These are phyloP conservation scores for Aquilaria malaccensis DNA, from an alignment of 345 rosid genomes.

Conservation along the genomic window DNA sequence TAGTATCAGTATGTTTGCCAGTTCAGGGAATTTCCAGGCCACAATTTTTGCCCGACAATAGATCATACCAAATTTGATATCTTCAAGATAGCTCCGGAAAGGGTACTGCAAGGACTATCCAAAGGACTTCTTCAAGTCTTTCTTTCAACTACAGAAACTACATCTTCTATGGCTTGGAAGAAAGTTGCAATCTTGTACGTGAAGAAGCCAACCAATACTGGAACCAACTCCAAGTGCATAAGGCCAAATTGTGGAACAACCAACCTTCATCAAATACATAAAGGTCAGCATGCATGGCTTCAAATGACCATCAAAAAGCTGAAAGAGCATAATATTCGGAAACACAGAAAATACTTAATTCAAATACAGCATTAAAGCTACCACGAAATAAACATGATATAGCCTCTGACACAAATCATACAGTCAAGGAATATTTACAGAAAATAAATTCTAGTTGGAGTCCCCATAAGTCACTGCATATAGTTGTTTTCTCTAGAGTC, in stretches of 20 bases:
- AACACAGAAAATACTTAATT: background rate
- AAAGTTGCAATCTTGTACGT: constrained; percentile 93
- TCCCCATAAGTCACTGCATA: too few species aligned
- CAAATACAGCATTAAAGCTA: background rate
- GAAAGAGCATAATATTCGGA: background rate
- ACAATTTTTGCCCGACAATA: too few species aligned
- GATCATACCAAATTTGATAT: too few species aligned
- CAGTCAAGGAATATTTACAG: too few species aligned
- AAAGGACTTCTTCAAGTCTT: constrained; percentile 12
- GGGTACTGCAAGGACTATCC: too few species aligned
- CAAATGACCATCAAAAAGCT: too few species aligned
- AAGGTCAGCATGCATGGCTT: constrained; percentile 7
- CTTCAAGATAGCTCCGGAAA: too few species aligned
- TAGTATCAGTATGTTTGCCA: too few species aligned
- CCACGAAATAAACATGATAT: too few species aligned
- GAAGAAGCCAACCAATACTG: constrained; percentile 90
- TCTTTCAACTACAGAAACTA: constrained; percentile 32
- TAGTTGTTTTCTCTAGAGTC: too few species aligned
- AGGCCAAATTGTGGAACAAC: constrained; percentile 76
- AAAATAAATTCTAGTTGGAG: too few species aligned
- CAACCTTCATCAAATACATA: constrained; percentile 41
- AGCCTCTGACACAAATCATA: background rate
- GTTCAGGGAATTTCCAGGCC: too few species aligned
- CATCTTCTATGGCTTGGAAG: constrained; percentile 74
- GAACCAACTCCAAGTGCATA: constrained; percentile 75